phyloP scores from a whole-genome alignment of 257 asterid genomes.

The Paraleonurus japonicus region DNA sequence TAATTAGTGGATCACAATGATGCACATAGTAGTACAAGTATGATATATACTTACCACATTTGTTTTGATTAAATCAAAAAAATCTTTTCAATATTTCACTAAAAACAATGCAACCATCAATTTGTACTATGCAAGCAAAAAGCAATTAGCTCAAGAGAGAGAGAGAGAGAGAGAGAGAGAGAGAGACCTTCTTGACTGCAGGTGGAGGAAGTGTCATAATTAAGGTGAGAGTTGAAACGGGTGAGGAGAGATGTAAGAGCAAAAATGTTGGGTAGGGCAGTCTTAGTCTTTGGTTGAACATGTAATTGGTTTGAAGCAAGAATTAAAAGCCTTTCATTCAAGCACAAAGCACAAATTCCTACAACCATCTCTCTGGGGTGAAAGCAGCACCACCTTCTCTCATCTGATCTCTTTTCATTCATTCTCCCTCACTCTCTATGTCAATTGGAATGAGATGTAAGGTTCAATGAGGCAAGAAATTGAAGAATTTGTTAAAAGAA shows the following conservation, averaged over 20 bases:
- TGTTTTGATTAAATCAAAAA: conserved; percentile 20
- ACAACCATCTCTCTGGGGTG: conserved; percentile 60
- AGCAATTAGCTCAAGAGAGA: conserved; percentile 11
- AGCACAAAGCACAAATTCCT: conserved; percentile 78
- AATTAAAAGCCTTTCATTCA: conserved; percentile 66
- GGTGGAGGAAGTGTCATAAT: conserved; percentile 35
- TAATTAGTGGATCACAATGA: not conserved
- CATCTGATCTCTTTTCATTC: conserved; percentile 35
- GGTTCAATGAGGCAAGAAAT: conserved; percentile 17
- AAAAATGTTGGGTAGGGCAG: conserved; percentile 54
- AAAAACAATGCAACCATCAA: conserved; percentile 24
- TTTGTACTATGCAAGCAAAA: not conserved
- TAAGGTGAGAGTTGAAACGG: no score
- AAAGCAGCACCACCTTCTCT: conserved; percentile 45
- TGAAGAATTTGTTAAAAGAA: conserved; percentile 16
- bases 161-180: not conserved
- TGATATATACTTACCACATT: not conserved
- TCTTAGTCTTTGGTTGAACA: conserved; percentile 15
- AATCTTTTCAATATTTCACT: conserved; percentile 25
- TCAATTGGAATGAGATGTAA: no score
- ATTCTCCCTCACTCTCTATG: conserved; percentile 14
- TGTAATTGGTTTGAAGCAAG: conserved; percentile 53
- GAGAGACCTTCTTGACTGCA: conserved; percentile 60
- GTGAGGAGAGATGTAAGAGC: conserved; percentile 55
- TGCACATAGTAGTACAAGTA: not conserved